Evolutionary conservation across 2,329 filamentous ascomycete genomes (phyloP), one percentile per base, ranked within the genome.

Genomic region (Verticillium nonalfalfae): DNA sequence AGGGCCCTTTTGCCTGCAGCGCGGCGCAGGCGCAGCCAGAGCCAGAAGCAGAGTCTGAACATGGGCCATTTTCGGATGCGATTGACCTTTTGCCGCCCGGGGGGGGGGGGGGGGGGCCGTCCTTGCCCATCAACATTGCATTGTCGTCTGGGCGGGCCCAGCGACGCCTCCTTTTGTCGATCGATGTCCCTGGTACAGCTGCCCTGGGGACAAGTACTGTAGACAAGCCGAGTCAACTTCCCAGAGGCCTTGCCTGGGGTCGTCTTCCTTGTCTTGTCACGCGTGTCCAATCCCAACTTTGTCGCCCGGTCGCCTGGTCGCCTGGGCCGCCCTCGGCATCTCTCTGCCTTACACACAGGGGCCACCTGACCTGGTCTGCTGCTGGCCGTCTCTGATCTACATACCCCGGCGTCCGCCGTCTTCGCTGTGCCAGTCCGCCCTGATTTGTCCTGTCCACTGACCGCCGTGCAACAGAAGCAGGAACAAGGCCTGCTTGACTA

Each of bases 11-110:
- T 68, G 71, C 73, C 68, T 69, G 73, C 73, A 77, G 74, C 70
- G 78, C 75, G 76, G 77, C 76, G 78, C 77, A 78, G 74, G 72
- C 68, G 70, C 66, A 67, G 60, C 60, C 62, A 65, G 34, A 59
- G 61, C 61, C 56, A 61, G 57, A 50, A 38, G 61, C 61, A 60
- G 59, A 64, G 60, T 18, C 40, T 50, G 56, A 36, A 64, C 63
- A 61, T 57, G 45, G 15, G 39, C 21, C 40, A 35, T 18, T 40
- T n/a, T 35, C 59, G 39, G 57, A 60, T 34, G 39, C 56, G 52
- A 38, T 56, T 11, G 57, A 52, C 58, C 56, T 59, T 57, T 15
- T 52, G 60, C 55, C 33, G 50, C 56, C 50, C 35, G 50, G n/a
- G n/a, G 11, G 50, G n/a, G n/a, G 11, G n/a, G n/a, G n/a, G n/a